Conservation (phyloP, 1,284 basidiomycete genomes). For the Cutaneotrichosporon dermatis region DNA sequence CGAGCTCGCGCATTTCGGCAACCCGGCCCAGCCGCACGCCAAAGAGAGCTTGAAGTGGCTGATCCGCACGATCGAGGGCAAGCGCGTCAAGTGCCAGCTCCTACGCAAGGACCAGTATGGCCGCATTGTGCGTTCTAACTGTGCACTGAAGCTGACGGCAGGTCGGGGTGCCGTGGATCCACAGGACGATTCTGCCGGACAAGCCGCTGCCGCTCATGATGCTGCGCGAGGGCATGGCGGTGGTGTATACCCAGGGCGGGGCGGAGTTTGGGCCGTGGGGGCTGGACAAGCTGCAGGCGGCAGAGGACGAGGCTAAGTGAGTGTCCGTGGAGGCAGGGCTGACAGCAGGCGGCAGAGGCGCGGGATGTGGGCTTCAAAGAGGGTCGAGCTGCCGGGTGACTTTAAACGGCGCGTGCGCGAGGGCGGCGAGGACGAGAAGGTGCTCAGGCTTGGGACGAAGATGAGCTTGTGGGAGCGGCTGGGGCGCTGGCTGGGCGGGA, state of each 20-base stretch:
- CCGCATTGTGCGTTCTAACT: constrained; percentile 59
- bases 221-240: constrained; percentile 69
- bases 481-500: constrained; percentile 16
- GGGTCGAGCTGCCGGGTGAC: constrained; percentile 65
- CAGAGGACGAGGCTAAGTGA: constrained; percentile 66
- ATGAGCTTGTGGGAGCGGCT: constrained; percentile 13
- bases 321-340: constrained; percentile 26
- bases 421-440: constrained; percentile 21
- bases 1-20: constrained; percentile 76
- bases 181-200: constrained; percentile 52
- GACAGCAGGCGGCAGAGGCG: constrained; percentile 52
- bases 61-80: constrained; percentile 55
- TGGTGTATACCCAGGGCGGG: constrained; percentile 67
- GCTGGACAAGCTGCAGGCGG: constrained; percentile 58
- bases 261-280: constrained; percentile 71
- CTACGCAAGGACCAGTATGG: constrained; percentile 73
- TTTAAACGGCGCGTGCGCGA: constrained; percentile 63
- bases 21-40: constrained; percentile 65
- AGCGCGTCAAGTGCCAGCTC: constrained; percentile 55
- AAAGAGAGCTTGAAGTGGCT: constrained; percentile 70
- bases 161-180: constrained; percentile 60
- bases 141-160: constrained; percentile 35
- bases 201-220: constrained; percentile 67
- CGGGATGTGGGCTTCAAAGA: constrained; percentile 66
- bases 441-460: not conserved